These are phyloP conservation scores for Stachybotrys elegans DNA, from an alignment of 2,329 filamentous ascomycete species.

Conservation along the genomic window DNA sequence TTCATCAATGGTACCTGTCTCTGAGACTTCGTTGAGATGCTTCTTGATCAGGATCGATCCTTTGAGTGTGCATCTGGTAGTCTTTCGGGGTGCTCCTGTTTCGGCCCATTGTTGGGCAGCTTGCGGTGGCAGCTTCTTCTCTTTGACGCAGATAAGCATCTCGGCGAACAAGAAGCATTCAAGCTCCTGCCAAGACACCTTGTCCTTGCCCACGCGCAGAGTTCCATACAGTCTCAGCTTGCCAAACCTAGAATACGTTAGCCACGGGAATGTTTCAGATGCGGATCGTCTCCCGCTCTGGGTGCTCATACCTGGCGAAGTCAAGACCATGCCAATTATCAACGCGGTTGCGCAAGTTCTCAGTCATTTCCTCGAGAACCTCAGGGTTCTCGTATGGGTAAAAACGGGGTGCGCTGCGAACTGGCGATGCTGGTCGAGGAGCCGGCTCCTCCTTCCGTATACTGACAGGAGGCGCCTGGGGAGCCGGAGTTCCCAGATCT, in stretches of 20 bases:
- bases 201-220: slow-evolving; percentile 91
- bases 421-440: slow-evolving; percentile 55
- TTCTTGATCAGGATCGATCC: slow-evolving; percentile 98
- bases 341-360: slow-evolving; percentile 78
- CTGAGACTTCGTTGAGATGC: slow-evolving; percentile 82
- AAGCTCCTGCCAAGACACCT: slow-evolving; percentile 92
- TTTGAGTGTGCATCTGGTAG: slow-evolving; percentile 81
- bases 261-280: slow-evolving; percentile 4
- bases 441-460: slow-evolving; percentile 48
- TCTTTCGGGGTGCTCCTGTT: slow-evolving; percentile 52
- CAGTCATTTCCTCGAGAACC: slow-evolving; percentile 77
- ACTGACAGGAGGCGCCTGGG: slow-evolving; percentile 32
- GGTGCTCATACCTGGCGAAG: slow-evolving; percentile 62
- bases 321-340: slow-evolving; percentile 98
- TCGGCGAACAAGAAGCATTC: slow-evolving; percentile 96
- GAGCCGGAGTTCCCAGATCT: slow-evolving; percentile 58
- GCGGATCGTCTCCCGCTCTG: no score
- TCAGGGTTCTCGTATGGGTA: slow-evolving; percentile 72
- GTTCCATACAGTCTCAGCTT: slow-evolving; percentile 86
- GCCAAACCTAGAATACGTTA: slow-evolving; percentile 62
- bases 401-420: slow-evolving; percentile 52
- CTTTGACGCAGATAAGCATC: slow-evolving; percentile 99
- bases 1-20: slow-evolving; percentile 67
- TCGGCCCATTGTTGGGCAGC: slow-evolving; percentile 62
- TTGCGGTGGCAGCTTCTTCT: slow-evolving; percentile 67